Conservation (phyloP, 1,284 basidiomycete genomes). For the Xerocomus minutiporus region DNA sequence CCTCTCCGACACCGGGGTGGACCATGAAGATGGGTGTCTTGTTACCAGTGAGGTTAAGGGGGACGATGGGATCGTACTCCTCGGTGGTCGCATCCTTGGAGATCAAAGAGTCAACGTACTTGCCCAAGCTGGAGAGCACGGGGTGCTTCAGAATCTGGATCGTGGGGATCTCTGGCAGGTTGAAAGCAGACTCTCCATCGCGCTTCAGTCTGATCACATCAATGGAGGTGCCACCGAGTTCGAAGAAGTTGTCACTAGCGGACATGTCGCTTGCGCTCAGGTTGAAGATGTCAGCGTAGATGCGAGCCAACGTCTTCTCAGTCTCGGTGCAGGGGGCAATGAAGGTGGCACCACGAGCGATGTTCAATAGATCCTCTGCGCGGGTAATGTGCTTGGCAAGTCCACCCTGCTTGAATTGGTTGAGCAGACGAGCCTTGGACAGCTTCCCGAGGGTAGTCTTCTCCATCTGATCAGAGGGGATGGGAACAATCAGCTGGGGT, state of each 20-base stretch:
- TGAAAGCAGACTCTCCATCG: conserved; percentile 33
- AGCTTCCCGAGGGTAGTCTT: conserved; percentile 34
- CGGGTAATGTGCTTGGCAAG: conserved; percentile 25
- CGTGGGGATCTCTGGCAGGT: conserved; percentile 37
- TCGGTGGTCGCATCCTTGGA: conserved; percentile 15
- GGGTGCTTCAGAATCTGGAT: conserved; percentile 41
- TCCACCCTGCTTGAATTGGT: conserved; percentile 27
- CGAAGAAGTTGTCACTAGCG: conserved; percentile 32
- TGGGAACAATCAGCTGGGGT: conserved; percentile 25
- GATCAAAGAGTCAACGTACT: conserved; percentile 27
- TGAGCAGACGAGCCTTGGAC: conserved; percentile 26
- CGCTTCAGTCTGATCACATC: conserved; percentile 35
- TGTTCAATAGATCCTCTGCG: conserved; percentile 27
- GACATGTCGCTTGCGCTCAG: conserved; percentile 20
- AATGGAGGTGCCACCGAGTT: conserved; percentile 33
- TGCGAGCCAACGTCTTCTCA: conserved; percentile 23
- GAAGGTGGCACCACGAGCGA: conserved; percentile 24
- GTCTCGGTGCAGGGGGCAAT: conserved; percentile 25
- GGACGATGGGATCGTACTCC: conserved; percentile 35
- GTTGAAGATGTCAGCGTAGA: conserved; percentile 31
- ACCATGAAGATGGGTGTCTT: conserved; percentile 44
- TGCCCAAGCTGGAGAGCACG: conserved; percentile 31
- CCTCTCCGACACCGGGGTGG: conserved; percentile 30
- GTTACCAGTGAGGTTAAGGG: conserved; percentile 35
- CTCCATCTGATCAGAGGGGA: conserved; percentile 29